phyloP scores from a whole-genome alignment of 192 early-diverging fungal species.

The Coemansia sp. region DNA sequence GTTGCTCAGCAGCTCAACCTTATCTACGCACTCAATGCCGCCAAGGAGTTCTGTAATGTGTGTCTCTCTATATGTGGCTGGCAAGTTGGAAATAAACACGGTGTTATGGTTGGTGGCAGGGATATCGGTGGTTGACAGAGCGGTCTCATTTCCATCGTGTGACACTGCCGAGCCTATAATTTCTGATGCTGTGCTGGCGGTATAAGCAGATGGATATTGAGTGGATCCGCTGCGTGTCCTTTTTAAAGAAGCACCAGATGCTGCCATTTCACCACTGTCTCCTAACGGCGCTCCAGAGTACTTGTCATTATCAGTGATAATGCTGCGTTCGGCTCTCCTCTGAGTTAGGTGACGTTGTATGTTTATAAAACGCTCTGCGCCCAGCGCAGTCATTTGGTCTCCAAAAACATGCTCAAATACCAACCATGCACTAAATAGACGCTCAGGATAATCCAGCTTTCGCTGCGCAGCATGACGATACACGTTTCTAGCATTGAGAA shows the following conservation, averaged over 20 bases:
- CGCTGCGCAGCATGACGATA: conserved; percentile 49
- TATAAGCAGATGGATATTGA: not conserved
- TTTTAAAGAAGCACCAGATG: not conserved
- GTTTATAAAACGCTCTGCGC: conserved; percentile 23
- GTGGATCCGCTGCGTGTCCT: not conserved
- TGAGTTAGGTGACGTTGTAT: conserved; percentile 22
- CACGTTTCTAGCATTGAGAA: conserved; percentile 24
- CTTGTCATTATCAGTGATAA: not conserved
- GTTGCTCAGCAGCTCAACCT: conserved; percentile 18
- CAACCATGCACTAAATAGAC: conserved; percentile 39
- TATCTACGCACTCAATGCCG: conserved; percentile 5
- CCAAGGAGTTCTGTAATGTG: conserved; percentile 20
- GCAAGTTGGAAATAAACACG: conserved; percentile 37
- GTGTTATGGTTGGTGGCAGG: not conserved
- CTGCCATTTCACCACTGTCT: not conserved
- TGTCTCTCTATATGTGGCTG: conserved; percentile 9
- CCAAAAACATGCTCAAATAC: conserved; percentile 32
- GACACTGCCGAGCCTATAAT: not conserved
- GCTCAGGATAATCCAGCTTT: conserved; percentile 38
- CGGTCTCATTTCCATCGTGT: not conserved
- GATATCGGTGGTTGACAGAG: not conserved
- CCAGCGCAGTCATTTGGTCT: conserved; percentile 1
- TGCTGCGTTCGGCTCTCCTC: conserved; percentile 20
- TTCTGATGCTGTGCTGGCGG: not conserved
- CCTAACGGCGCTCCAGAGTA: not conserved